Base-by-base conservation (phyloP, 2,329 filamentous ascomycete species). In the Aureobasidium sp. region DNA sequence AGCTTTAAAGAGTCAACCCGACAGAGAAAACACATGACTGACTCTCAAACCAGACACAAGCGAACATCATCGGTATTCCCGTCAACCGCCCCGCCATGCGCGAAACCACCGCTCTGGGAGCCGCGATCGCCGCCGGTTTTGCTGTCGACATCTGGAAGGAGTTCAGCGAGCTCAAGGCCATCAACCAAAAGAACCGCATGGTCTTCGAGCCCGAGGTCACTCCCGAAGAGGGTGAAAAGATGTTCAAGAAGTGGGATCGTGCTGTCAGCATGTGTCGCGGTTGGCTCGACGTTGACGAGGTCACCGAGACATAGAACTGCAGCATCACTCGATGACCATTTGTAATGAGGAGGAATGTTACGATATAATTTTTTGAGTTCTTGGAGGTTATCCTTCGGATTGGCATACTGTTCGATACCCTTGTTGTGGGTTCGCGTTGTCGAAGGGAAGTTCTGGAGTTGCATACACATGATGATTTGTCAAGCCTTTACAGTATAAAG, bases 21-120 rank as follows among this genome's bases (percentile, higher is more conserved):
- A 46, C 3, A 23, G n/a, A 23, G 10, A 15, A 9, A 11, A 58
- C 6, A 31, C 9, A 23, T 15, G 6, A 29, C 21, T 60, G 29
- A 51, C 37, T 33, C 9, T 23, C 13, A 7, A 3, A 11, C 9
- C 21, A 64, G 80, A 89, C 87, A n/a, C 90, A 95, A 79, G 86
- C 90, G 64, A 87, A 95, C 74, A 82, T 95, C 60, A 90, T 87
- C 68, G 84, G 85, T 60, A 93, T 95, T 65, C 86, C 85, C 38
- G 87, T 95, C 61, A 84, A 91, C 73, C 84, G 90, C 19, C 90
- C 90, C 0, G 81, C 83, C 57, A 94, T 95, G 90, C 86, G 88
- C 62, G 90, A 95, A 77, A 93, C 89, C 6, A 95, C 90, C 3
- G 87, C 89, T 1, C 81, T 95, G 5, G 90, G 90, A 29, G 89